These are phyloP conservation scores for Rosa persica DNA, from an alignment of 306 rosid genomes.

Conservation along the genomic window DNA sequence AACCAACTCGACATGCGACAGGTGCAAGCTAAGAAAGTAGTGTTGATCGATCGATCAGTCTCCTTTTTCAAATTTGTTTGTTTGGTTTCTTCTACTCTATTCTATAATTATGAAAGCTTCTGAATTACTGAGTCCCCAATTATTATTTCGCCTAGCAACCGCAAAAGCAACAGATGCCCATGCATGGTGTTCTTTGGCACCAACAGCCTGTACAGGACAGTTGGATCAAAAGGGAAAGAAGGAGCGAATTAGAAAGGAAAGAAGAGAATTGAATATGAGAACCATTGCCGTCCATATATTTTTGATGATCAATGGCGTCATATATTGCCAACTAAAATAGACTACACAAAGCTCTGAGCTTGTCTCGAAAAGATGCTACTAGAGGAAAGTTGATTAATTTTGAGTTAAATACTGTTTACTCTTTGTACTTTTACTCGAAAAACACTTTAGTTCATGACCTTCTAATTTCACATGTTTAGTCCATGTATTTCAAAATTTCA, in stretches of 20 bases:
- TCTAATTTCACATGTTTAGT: no score
- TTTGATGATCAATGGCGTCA: neutral
- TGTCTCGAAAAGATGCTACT: neutral
- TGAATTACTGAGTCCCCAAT: conserved; percentile 2
- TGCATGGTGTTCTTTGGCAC: neutral
- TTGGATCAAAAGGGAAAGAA: neutral
- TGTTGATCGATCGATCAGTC: neutral
- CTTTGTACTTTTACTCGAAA: no score
- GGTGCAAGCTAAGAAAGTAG: neutral
- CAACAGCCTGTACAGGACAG: neutral
- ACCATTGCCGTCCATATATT: neutral
- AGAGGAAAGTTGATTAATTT: neutral
- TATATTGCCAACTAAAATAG: neutral
- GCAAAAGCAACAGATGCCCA: neutral
- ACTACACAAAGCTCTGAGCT: neutral
- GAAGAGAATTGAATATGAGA: neutral
- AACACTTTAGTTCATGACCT: no score
- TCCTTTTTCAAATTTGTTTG: neutral
- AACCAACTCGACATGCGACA: neutral
- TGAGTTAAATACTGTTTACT: no score
- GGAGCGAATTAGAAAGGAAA: neutral
- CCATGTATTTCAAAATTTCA: no score
- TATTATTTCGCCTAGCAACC: neutral
- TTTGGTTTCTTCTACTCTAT: neutral
- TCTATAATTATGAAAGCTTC: neutral